Base-by-base conservation (phyloP, 1,139 yeast genomes). In the Debaryomyces fabryi region DNA sequence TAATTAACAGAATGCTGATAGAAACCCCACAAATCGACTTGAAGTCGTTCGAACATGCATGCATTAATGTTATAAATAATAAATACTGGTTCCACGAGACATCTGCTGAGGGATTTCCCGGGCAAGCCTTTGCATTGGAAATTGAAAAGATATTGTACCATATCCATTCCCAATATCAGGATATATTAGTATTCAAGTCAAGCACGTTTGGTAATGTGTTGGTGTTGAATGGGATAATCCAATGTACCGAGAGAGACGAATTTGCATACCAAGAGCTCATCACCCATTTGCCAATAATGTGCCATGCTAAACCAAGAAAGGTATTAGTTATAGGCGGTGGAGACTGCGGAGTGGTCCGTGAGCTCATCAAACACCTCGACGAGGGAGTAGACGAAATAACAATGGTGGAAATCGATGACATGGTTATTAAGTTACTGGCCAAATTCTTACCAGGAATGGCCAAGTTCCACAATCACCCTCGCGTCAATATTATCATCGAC, bases 301-400 rank as follows among this genome's bases (percentile, higher is more conserved):
- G 87, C 18, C 97, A 89, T 66, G 82, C 85, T 33, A 65, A 73
- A 48, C 96, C 96, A 15, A 79, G 80, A 62, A 79, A 78, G 50
- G 96, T 89, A 16, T 78, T 89, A 51, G 96, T 89, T 42, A 88
- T 89, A 58, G 97, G 97, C 32, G 97, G 97, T 27, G 97, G 97
- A 37, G 97, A 89, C 68, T 96, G 97, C 57, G 97, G 97, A 52
- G 96, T 90, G 16, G 75, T 89, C 44, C 79, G 97, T 58, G 97
- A 89, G 68, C 79, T 88, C 35, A 81, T 88, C 54, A 90, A 92
- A 69, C 97, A 92, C 68, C 62, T 71, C 33, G 67, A 66, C 7
- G 57, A 60, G 21, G 75, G 76, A 1, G 85, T 92, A 29, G 86
- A 88, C 55, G 69, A 76, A 50, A 88, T 90, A 27, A 85, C 87